Conservation (phyloP, 805 yeast genomes). For the Suhomyces sp. region DNA sequence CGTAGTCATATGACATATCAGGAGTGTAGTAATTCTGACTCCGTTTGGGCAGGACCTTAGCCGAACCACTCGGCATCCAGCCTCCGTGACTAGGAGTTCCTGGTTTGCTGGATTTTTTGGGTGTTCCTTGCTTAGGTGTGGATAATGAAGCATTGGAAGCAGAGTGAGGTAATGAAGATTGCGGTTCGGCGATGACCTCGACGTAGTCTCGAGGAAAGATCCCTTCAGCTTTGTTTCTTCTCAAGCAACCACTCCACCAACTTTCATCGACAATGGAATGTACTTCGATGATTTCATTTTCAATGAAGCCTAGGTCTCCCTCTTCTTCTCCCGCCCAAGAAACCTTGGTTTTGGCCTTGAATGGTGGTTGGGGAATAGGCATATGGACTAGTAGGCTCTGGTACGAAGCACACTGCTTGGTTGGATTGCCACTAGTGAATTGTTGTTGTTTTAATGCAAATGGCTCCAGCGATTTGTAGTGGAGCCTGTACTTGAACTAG, state of each 20-base stretch:
- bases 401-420: not conserved
- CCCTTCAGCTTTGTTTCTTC: constrained; percentile 80
- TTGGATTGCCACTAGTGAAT: not conserved
- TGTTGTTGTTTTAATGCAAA: not conserved
- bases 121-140: constrained; percentile 13
- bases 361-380: constrained; percentile 46
- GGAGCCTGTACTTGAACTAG: not conserved
- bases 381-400: not conserved
- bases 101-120: constrained; percentile 4
- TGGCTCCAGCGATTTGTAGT: not conserved
- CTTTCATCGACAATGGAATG: constrained; percentile 76
- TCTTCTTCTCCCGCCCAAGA: constrained; percentile 94
- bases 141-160: constrained; percentile 16
- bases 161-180: constrained; percentile 11
- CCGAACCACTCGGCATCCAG: not conserved
- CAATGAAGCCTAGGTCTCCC: constrained; percentile 88
- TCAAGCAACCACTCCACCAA: constrained; percentile 86
- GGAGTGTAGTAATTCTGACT: constrained; percentile 6
- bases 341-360: constrained; percentile 74
- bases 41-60: constrained; percentile 11
- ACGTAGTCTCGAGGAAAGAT: constrained; percentile 88
- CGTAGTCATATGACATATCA: constrained; percentile 16
- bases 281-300: constrained; percentile 89
- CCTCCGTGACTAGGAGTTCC: constrained; percentile 7
- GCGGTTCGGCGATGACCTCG: constrained; percentile 40